Evolutionary conservation across 2,329 filamentous ascomycete species (phyloP).

Genomic region (Tympanopsis confertula): DNA sequence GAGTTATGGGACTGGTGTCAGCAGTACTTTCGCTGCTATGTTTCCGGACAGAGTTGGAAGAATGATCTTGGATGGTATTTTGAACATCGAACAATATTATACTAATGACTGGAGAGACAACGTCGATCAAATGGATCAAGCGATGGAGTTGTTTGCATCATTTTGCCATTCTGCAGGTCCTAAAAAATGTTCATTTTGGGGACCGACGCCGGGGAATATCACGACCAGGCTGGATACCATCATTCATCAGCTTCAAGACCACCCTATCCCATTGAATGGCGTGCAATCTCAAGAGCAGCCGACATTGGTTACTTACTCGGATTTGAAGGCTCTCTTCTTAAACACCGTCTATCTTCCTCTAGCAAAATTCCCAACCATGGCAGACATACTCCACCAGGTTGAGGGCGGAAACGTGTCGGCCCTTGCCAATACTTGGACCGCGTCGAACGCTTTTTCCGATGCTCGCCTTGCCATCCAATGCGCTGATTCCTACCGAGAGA

Average conservation of each 20-base stretch:
- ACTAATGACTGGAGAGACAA: conserved; percentile 10
- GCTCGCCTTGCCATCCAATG: conserved; percentile 11
- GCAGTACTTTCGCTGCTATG: conserved; percentile 20
- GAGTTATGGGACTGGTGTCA: conserved; percentile 18
- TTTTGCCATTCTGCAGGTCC: conserved; percentile 13
- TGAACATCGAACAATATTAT: conserved; percentile 12
- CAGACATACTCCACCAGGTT: conserved; percentile 12
- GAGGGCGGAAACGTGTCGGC: conserved; percentile 14
- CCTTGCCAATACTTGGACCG: conserved; percentile 10
- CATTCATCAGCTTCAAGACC: conserved; percentile 11
- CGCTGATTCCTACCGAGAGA: conserved; percentile 14
- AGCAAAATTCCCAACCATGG: conserved; percentile 12
- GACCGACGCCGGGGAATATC: conserved; percentile 12
- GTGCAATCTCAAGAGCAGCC: conserved; percentile 7
- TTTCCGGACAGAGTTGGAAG: conserved; percentile 24
- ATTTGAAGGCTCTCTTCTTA: conserved; percentile 15
- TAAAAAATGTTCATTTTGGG: conserved; percentile 15
- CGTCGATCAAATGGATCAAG: conserved; percentile 10
- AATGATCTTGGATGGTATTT: conserved; percentile 19
- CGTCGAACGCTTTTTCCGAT: conserved; percentile 7
- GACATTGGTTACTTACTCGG: conserved; percentile 13
- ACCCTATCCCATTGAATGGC: conserved; percentile 12
- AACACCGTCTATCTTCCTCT: conserved; percentile 10
- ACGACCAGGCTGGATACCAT: conserved; percentile 11
- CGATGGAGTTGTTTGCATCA: conserved; percentile 8